Conservation (phyloP, 768 basidiomycete genomes). For the Lenzites betulinus region DNA sequence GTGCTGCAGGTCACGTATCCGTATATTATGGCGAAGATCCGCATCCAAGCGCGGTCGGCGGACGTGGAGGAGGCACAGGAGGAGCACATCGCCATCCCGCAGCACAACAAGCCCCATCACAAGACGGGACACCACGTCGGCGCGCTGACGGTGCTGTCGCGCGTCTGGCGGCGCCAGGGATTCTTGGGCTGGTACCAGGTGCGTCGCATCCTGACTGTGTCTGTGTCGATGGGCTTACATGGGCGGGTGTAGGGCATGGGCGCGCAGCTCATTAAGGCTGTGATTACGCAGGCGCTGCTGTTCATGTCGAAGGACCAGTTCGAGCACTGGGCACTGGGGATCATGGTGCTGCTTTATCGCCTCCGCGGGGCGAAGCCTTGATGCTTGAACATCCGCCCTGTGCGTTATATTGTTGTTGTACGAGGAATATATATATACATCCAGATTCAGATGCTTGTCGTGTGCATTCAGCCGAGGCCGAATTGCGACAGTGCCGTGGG, state of each 20-base stretch:
- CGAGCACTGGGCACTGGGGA: constrained; percentile 79
- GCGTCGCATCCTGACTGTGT: constrained; percentile 25
- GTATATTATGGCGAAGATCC: constrained; percentile 95
- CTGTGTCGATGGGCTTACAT: not conserved
- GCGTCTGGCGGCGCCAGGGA: constrained; percentile 77
- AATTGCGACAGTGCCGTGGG: too few species aligned
- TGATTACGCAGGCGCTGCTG: constrained; percentile 90
- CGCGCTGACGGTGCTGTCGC: constrained; percentile 73
- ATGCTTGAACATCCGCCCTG: not conserved
- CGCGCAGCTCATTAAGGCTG: constrained; percentile 95
- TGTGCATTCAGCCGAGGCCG: too few species aligned
- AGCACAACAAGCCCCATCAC: constrained; percentile 45
- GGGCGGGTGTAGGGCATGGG: constrained; percentile 74
- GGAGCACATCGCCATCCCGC: constrained; percentile 41
- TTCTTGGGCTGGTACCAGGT: constrained; percentile 96
- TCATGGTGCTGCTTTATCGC: constrained; percentile 54
- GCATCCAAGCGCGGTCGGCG: constrained; percentile 83
- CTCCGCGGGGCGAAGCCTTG: constrained; percentile 18
- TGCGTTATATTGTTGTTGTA: too few species aligned
- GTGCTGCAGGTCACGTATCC: constrained; percentile 81
- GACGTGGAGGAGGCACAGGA: constrained; percentile 51
- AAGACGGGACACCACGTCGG: constrained; percentile 57
- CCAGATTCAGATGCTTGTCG: too few species aligned
- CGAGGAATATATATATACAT: too few species aligned
- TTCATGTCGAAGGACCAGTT: constrained; percentile 99